A percentile compares a stretch with the other conserved stretches of the same genome.
Evolutionary conservation across 2,329 filamentous ascomycete species (phyloP).

Genomic region (Plenodomus tracheiphilus): DNA sequence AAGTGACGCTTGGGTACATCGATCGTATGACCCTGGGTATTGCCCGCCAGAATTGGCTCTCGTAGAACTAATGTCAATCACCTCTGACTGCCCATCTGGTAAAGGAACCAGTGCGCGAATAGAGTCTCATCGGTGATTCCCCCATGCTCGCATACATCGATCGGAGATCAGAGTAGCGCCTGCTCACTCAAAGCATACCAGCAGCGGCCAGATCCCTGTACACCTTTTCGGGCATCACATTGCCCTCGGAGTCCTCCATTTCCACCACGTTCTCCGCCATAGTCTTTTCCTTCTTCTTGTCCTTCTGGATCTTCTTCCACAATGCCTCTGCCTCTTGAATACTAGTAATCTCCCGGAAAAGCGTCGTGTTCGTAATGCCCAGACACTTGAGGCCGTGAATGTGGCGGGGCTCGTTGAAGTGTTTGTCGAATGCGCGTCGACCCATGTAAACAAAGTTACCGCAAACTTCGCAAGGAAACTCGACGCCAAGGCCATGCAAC

Average conservation of each 20-base stretch:
- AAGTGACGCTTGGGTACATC: no score
- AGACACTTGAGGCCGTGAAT: slow-evolving; percentile 93
- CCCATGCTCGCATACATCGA: background rate
- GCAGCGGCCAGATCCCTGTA: slow-evolving; percentile 95
- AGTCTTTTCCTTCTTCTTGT: slow-evolving; percentile 76
- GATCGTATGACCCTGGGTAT: no score
- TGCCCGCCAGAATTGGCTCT: no score
- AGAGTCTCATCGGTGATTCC: no score
- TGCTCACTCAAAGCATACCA: slow-evolving; percentile 59
- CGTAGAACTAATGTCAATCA: no score
- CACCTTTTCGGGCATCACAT: slow-evolving; percentile 99
- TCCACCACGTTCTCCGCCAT: slow-evolving; percentile 86
- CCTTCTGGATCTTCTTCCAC: slow-evolving; percentile 90
- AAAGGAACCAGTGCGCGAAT: no score
- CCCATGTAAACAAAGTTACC: slow-evolving; percentile 99
- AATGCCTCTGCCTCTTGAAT: slow-evolving; percentile 87
- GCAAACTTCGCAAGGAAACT: slow-evolving; percentile 94
- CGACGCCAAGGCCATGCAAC: slow-evolving; percentile 89
- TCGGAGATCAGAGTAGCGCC: background rate
- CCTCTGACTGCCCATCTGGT: no score
- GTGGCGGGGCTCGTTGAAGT: slow-evolving; percentile 93
- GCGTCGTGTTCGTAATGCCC: slow-evolving; percentile 85
- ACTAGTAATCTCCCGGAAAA: slow-evolving; percentile 91
- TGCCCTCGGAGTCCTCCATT: slow-evolving; percentile 97
- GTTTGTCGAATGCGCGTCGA: slow-evolving; percentile 92